phyloP scores from a whole-genome alignment of 768 basidiomycete genomes.

The Phlebiopsis gigantea region DNA sequence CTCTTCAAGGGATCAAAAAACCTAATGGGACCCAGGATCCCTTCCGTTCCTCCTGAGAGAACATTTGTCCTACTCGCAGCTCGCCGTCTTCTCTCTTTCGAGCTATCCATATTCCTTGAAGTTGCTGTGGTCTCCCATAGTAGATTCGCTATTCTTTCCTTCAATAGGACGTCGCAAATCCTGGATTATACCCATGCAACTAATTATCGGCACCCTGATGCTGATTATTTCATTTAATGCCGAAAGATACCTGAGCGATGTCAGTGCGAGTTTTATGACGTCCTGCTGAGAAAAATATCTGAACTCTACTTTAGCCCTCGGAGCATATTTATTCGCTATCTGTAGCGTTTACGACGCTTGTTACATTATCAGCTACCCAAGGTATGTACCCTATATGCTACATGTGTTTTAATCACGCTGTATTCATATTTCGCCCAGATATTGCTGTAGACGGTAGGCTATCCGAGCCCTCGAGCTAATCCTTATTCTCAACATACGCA shows the following conservation, averaged over 20 bases:
- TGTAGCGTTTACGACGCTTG: constrained; percentile 79
- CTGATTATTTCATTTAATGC: constrained; percentile 71
- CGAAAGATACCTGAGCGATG: constrained; percentile 73
- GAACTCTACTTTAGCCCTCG: constrained; percentile 53
- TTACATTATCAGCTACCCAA: constrained; percentile 96
- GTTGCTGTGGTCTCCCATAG: constrained; percentile 94
- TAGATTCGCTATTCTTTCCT: constrained; percentile 82
- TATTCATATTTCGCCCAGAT: constrained; percentile 42
- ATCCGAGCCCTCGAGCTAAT: constrained; percentile 9
- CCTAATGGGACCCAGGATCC: constrained; percentile 53
- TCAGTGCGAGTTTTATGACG: constrained; percentile 27
- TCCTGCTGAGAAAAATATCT: constrained; percentile 7
- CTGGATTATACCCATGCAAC: constrained; percentile 98
- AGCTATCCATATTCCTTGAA: constrained; percentile 97
- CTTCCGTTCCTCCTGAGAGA: constrained; percentile 95
- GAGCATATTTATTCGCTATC: constrained; percentile 78
- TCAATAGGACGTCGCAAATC: constrained; percentile 92
- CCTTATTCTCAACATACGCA: constrained; percentile 18
- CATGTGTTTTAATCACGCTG: constrained; percentile 12
- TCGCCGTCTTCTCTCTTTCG: constrained; percentile 89
- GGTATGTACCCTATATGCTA: constrained; percentile 39
- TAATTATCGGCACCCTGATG: constrained; percentile 82
- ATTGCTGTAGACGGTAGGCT: constrained; percentile 92
- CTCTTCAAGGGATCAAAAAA: background rate
- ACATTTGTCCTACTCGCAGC: constrained; percentile 93